Conservation (phyloP, 768 basidiomycete species). For the Hygrophoropsis aurantiaca region DNA sequence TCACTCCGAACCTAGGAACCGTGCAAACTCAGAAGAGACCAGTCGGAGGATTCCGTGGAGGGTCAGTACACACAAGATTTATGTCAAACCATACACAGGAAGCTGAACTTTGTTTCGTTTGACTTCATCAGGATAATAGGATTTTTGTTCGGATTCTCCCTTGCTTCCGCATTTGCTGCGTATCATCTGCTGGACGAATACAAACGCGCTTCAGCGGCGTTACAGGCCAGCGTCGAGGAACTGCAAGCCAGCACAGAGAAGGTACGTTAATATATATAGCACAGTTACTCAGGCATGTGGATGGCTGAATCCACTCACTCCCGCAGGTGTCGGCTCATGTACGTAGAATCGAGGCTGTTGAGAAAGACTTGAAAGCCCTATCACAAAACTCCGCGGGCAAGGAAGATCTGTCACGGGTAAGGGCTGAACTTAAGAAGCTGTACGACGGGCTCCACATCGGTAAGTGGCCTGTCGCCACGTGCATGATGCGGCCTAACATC, state of each 20-base stretch:
- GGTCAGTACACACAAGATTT: constrained; percentile 39
- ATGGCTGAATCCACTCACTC: neutral
- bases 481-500: neutral
- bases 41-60: constrained; percentile 70
- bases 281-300: neutral
- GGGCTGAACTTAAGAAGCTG: constrained; percentile 84
- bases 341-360: constrained; percentile 79
- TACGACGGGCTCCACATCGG: constrained; percentile 83
- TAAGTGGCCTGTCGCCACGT: constrained; percentile 29
- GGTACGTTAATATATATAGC: constrained; percentile 36
- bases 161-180: constrained; percentile 83
- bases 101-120: neutral
- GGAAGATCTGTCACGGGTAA: constrained; percentile 74
- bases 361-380: constrained; percentile 83
- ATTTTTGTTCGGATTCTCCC: constrained; percentile 86
- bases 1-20: constrained; percentile 51
- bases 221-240: constrained; percentile 87
- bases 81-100: too few relatives aligned
- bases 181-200: constrained; percentile 91
- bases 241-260: constrained; percentile 81
- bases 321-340: constrained; percentile 80
- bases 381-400: constrained; percentile 65
- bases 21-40: constrained; percentile 67
- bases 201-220: constrained; percentile 80
- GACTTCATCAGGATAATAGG: constrained; percentile 66